Base-by-base conservation (phyloP, 495 filamentous ascomycete genomes). In the Hyaloscypha bicolor region DNA sequence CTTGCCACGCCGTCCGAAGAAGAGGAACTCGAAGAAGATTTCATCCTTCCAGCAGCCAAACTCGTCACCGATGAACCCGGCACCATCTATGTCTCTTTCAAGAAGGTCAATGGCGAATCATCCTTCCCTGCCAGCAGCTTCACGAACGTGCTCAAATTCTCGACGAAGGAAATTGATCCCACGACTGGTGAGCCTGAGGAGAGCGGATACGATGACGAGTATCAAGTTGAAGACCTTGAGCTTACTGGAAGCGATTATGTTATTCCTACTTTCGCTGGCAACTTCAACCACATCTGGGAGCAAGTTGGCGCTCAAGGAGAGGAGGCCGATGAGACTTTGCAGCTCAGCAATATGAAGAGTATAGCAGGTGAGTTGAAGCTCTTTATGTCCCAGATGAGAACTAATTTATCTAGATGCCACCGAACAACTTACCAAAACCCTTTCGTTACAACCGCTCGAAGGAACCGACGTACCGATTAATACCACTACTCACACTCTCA, bases 211-310 rank as follows among this genome's bases (percentile, higher is more conserved):
- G 94, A 97, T 29, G 95, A 99, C 72, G 95, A 99, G 78, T 99
- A 99, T 76, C 90, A 97, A 79, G 93, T 97, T 64, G 92, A 95
- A 65, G 94, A 97, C 74, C 87, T 99, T 63, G 96, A 98, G 58
- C 85, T 99, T 61, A 85, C 85, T 35, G 94, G 94, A 66, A 93
- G 91, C 71, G 96, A 99, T 76, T 98, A 98, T 77, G 86, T 98
- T 62, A 87, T 95, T 63, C 96, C 96, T 14, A 87, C 93, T 4
- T 98, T 96, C 73, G 93, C 94, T 1, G 90, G 93, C 75, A 96
- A 91, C 82, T 99, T 98, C 78, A 92, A 92, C 66, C 93, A 97
- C 75, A 84, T 97, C n/a, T 99, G 95, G 95, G 92, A 96, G 76
- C 92, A 96, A 77, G 90, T 95, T 22, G 91, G 91, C 56, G 92